A percentile compares a stretch with the other conserved stretches of the same genome.
phyloP scores from a whole-genome alignment of 441 rosid genomes.

The Gossypium davidsonii region DNA sequence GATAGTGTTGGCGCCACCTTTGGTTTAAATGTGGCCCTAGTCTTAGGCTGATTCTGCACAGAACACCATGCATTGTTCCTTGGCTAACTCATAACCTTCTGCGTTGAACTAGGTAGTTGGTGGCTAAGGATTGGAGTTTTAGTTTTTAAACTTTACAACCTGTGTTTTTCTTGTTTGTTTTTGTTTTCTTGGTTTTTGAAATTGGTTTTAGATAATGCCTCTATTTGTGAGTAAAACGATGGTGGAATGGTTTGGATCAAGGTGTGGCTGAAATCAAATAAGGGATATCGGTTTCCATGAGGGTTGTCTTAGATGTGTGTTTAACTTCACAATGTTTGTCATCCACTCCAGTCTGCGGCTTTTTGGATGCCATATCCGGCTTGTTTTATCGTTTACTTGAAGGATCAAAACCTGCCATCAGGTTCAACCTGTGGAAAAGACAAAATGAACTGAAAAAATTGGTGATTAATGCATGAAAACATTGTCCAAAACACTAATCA shows the following conservation, averaged over 20 bases:
- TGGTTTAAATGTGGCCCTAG: constrained; percentile 27
- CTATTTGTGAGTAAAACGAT: background rate
- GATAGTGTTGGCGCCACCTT: constrained; percentile 31
- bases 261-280: background rate
- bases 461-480: background rate
- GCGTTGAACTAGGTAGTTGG: background rate
- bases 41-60: constrained; percentile 14
- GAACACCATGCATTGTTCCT: constrained; percentile 17
- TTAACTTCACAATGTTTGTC: background rate
- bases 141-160: background rate
- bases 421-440: background rate
- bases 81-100: background rate
- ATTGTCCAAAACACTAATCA: background rate
- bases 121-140: background rate
- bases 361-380: background rate
- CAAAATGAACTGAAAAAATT: background rate
- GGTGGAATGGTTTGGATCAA: background rate
- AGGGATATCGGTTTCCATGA: constrained; percentile 1
- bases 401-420: background rate
- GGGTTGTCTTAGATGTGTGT: background rate
- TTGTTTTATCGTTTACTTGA: background rate
- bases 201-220: background rate
- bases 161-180: background rate
- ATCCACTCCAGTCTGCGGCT: background rate
- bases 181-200: background rate